Percentiles rank a stretch among this genome's conserved stretches.
These are phyloP conservation scores for Mucor velutinosus DNA, from an alignment of 371 early-diverging fungal species.

Conservation along the genomic window DNA sequence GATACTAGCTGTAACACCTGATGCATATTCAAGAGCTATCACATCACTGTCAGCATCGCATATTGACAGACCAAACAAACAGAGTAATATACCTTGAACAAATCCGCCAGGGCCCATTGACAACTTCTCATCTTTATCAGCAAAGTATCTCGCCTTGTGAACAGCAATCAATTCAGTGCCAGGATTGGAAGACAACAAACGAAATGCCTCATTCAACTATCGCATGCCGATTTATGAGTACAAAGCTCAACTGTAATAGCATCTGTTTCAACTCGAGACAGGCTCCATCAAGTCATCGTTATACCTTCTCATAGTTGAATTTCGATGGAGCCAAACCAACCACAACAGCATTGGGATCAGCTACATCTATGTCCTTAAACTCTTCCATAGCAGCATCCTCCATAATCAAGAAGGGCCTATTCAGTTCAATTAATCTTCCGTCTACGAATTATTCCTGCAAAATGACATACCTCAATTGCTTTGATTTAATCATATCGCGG, in stretches of 20 bases:
- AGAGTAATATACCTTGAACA: slow-evolving; percentile 51
- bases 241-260: neutral
- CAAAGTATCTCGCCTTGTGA: slow-evolving; percentile 80
- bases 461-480: slow-evolving; percentile 42
- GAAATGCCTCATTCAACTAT: slow-evolving; percentile 70
- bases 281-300: neutral
- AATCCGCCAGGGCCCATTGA: slow-evolving; percentile 89
- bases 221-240: neutral
- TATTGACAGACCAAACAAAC: neutral
- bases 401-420: slow-evolving; percentile 75
- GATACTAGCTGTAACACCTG: slow-evolving; percentile 64
- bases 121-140: slow-evolving; percentile 61
- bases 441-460: neutral
- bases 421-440: neutral
- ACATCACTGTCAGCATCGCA: neutral
- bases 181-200: slow-evolving; percentile 46
- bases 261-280: too few relatives aligned
- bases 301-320: slow-evolving; percentile 72
- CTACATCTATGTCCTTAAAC: slow-evolving; percentile 60
- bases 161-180: slow-evolving; percentile 67
- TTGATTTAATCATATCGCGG: slow-evolving; percentile 56
- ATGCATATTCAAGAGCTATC: slow-evolving; percentile 76
- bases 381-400: slow-evolving; percentile 75
- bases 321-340: slow-evolving; percentile 79
- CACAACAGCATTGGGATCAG: slow-evolving; percentile 75